Evolutionary conservation across 192 early-diverging fungal species (phyloP), one percentile per base, ranked within the genome.

Genomic region (Endogone sp.): DNA sequence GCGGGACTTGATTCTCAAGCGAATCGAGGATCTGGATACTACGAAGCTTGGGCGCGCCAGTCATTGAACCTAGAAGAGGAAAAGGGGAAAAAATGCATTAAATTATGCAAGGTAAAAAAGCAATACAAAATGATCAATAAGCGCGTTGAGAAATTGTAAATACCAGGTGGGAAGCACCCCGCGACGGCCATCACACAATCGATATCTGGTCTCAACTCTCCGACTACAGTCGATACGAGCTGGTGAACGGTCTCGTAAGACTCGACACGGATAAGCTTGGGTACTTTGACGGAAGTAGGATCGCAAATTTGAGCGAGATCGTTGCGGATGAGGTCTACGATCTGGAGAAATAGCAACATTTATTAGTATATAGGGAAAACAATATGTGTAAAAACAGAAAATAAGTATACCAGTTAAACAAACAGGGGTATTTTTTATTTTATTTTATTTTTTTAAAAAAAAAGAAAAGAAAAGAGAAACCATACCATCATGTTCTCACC

Each of bases 401-500:
- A 62, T n/a, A 1, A 32, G 3, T 2, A 2, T 22, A 67, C 29
- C 37, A 20, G 16, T 27, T 21, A 8, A 62, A 23, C 10, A 69
- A 3, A 56, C 23, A 3, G n/a, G n/a, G n/a, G n/a, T n/a, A n/a
- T n/a, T 22, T 20, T 62, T 22, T 1, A 20, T 29, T 20, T 62
- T 29, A 11, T 62, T 11, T 20, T n/a, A n/a, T n/a, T n/a, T n/a
- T n/a, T n/a, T n/a, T n/a, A n/a, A n/a, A 66, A 62, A 11, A 61
- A 58, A 13, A 29, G 23, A 16, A 2, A 11, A 72, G 55, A 56
- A 56, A n/a, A 49, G 10, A 29, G 21, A 11, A 10, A 21, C 60
- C 63, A 56, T 77, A 92, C 91, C 97, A 99, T 99, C 58, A 99
- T 76, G 76, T 99, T 99, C 71, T 99, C 97, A 0, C 94, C 92